A percentile compares a stretch with the other conserved stretches of the same genome.
phyloP scores from a whole-genome alignment of 2,329 filamentous ascomycete species.

The Diaporthe velutina region DNA sequence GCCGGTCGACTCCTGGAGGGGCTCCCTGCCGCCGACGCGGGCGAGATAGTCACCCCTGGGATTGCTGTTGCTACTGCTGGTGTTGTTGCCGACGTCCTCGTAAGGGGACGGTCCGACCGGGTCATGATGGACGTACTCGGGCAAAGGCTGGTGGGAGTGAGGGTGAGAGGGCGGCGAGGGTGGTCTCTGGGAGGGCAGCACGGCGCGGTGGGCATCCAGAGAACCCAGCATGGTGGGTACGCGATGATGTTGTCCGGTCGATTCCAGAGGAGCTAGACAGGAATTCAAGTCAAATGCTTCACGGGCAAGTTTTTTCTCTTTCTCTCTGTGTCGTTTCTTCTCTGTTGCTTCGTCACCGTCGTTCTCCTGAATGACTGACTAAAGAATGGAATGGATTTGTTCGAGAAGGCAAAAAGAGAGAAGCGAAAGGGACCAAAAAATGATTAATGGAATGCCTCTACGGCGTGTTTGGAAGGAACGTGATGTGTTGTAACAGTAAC shows the following conservation, averaged over 20 bases:
- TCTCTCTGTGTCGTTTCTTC: not conserved
- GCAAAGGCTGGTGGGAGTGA: conserved; percentile 42
- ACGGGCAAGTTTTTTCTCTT: not conserved
- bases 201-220: conserved; percentile 58
- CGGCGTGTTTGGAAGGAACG: conserved; percentile 55
- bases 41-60: conserved; percentile 10
- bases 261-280: conserved; percentile 40
- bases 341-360: not conserved
- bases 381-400: conserved; percentile 27
- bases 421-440: conserved; percentile 43
- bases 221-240: conserved; percentile 50
- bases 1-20: conserved; percentile 65
- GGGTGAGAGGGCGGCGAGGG: conserved; percentile 51
- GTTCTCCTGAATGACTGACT: not conserved
- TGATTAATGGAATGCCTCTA: conserved; percentile 57
- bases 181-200: conserved; percentile 64
- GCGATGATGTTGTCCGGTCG: not conserved
- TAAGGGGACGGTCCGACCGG: conserved; percentile 11
- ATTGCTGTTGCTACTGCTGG: not conserved
- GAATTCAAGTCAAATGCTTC: conserved; percentile 44
- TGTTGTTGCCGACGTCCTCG: conserved; percentile 4
- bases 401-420: conserved; percentile 40
- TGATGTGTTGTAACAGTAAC: conserved; percentile 41
- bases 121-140: conserved; percentile 29
- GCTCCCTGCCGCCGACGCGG: conserved; percentile 50